A percentile compares a stretch with the other conserved stretches of the same genome.
phyloP scores from a whole-genome alignment of 495 filamentous ascomycete genomes.

The Baudoinia panamericana region DNA sequence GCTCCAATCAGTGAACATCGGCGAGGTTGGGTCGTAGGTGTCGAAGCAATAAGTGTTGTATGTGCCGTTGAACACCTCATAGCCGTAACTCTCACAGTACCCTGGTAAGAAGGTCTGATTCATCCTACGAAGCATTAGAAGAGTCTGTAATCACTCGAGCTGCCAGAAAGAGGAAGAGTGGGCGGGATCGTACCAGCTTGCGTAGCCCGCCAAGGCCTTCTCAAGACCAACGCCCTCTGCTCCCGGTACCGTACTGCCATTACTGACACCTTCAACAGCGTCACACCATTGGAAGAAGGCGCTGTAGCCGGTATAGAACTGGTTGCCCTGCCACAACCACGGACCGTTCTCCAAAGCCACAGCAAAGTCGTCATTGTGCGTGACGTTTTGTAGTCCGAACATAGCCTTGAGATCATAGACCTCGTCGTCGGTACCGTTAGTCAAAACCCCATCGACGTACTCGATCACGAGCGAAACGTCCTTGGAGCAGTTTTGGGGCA shows the following conservation, averaged over 20 bases:
- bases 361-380: conserved; percentile 48
- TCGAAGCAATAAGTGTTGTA: conserved; percentile 43
- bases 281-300: conserved; percentile 46
- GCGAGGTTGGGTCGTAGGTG: conserved; percentile 43
- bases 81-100: conserved; percentile 31
- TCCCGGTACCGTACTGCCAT: conserved; percentile 23
- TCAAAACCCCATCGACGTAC: conserved; percentile 40
- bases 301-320: conserved; percentile 34
- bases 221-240: conserved; percentile 40
- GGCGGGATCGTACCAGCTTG: conserved; percentile 34
- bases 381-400: conserved; percentile 43
- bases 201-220: conserved; percentile 42
- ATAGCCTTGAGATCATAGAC: conserved; percentile 41
- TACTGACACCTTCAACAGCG: conserved; percentile 32
- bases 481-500: conserved; percentile 49
- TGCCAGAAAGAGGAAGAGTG: too few species aligned
- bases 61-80: conserved; percentile 36
- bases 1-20: conserved; percentile 42
- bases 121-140: too few species aligned
- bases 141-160: too few species aligned
- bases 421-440: conserved; percentile 31
- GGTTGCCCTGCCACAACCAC: conserved; percentile 45
- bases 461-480: conserved; percentile 45
- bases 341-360: conserved; percentile 42
- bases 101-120: conserved; percentile 35